Evolutionary conservation across 257 asterid species (phyloP), one percentile per base, ranked within the genome.

Genomic region (Fraxinus anomala): DNA sequence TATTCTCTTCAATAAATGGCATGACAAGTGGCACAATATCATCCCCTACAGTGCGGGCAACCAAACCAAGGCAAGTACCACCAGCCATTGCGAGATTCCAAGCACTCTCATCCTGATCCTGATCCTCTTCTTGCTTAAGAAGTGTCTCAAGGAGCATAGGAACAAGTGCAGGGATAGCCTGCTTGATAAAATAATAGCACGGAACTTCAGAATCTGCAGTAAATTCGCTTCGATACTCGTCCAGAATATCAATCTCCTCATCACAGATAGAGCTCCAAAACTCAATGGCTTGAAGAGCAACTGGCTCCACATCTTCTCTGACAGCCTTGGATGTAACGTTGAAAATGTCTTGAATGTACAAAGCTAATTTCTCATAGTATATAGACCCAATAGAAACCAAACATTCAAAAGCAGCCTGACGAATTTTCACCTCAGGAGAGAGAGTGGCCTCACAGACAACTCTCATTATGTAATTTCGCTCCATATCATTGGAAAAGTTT

Each of bases 11-110:
- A 39, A 71, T 28, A 39, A 71, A 39, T n/a, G 75, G 75, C 75
- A 71, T 71, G 14, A 71, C 59, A 23, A 71, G 36, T 0, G 74
- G 74, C 13, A 33, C 36, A 33, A 33, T 28, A 39, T 23, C 75
- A 21, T 71, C 75, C 26, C 59, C 59, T 6, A 71, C 75, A 39
- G 75, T 71, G 16, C 61, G 24, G 30, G 75, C 61, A 71, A 71
- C 61, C 28, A 71, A n/a, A 71, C 75, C 75, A 71, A 71, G 75
- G 31, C 75, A 71, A 10, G 75, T 71, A 13, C 75, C 75, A 71
- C 75, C 75, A 21, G 75, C 75, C 75, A 71, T 71, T 0, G 75
- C 34, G 10, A 39, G 59, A 71, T 71, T 71, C 59, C 75, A 71
- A 71, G 31, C 11, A 71, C 16, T 39, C 6, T 71, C 75, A 71